These are phyloP conservation scores for Leishmania arabica DNA, from an alignment of 208 protist species.

Conservation along the genomic window DNA sequence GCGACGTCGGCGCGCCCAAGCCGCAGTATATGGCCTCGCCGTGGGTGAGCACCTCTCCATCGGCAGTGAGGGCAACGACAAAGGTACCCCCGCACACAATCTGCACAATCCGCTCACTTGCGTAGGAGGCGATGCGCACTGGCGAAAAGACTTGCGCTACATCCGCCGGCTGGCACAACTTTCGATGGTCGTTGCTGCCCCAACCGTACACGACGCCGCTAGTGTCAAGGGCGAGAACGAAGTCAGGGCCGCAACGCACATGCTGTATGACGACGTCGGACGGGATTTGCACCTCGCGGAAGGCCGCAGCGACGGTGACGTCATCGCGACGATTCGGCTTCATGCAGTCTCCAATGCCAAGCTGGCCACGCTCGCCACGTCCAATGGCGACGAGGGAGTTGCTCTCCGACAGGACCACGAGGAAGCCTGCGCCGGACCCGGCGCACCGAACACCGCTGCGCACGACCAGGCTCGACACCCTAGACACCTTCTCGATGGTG, in stretches of 20 bases:
- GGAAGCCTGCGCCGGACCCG: constrained; percentile 53
- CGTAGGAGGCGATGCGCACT: constrained; percentile 37
- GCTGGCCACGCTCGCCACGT: constrained; percentile 59
- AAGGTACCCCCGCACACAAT: constrained; percentile 80
- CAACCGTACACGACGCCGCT: constrained; percentile 56
- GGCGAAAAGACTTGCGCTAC: constrained; percentile 43
- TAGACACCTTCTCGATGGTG: constrained; percentile 36
- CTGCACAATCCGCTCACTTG: constrained; percentile 42
- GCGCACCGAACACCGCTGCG: constrained; percentile 45
- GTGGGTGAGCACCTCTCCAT: constrained; percentile 58
- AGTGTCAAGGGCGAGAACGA: constrained; percentile 54
- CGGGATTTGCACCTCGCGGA: constrained; percentile 34
- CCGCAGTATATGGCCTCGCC: constrained; percentile 66
- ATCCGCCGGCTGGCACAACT: constrained; percentile 11
- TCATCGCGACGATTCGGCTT: constrained; percentile 19
- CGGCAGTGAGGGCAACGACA: constrained; percentile 55
- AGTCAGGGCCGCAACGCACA: constrained; percentile 66
- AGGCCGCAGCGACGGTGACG: constrained; percentile 31
- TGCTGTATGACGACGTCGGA: constrained; percentile 21
- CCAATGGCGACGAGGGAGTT: constrained; percentile 48
- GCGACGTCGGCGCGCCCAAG: constrained; percentile 8
- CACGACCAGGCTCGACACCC: constrained; percentile 39
- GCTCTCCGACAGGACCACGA: constrained; percentile 54
- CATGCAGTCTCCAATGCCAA: constrained; percentile 53
- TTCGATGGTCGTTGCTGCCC: constrained; percentile 64